phyloP scores from a whole-genome alignment of 768 basidiomycete genomes.

The Mycena albidolilacea region DNA sequence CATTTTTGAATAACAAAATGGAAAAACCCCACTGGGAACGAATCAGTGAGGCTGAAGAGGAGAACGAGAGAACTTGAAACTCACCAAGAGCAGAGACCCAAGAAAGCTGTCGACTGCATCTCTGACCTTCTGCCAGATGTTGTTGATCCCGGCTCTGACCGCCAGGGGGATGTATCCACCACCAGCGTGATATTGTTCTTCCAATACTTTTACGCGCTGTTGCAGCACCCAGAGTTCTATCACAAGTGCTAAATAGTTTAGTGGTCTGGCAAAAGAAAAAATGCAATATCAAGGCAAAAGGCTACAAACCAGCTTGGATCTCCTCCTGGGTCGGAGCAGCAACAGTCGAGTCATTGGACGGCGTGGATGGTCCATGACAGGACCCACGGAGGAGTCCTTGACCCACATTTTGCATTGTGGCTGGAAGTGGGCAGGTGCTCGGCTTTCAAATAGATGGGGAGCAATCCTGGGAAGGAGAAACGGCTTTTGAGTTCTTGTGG shows the following conservation, averaged over 20 bases:
- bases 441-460: slow-evolving; percentile 18
- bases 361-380: not conserved
- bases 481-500: slow-evolving; percentile 18
- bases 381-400: slow-evolving; percentile 1
- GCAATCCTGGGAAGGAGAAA: slow-evolving; percentile 18
- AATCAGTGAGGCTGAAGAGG: slow-evolving; percentile 12
- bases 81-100: not conserved
- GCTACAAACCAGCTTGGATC: slow-evolving; percentile 10
- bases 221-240: slow-evolving; percentile 6
- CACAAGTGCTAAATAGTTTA: slow-evolving; percentile 6
- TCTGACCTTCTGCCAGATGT: not conserved
- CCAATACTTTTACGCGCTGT: not conserved
- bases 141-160: not conserved
- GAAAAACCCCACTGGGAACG: slow-evolving; percentile 11
- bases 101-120: not conserved
- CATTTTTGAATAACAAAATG: not conserved
- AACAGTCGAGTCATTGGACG: not conserved
- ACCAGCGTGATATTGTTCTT: not conserved
- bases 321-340: not conserved
- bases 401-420: not conserved
- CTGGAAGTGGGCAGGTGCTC: not conserved
- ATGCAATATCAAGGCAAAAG: not conserved
- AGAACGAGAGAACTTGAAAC: slow-evolving; percentile 21
- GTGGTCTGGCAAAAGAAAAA: slow-evolving; percentile 20
- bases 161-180: not conserved